Conservation (phyloP, 441 rosid genomes). For the Raphanus hybrid region DNA sequence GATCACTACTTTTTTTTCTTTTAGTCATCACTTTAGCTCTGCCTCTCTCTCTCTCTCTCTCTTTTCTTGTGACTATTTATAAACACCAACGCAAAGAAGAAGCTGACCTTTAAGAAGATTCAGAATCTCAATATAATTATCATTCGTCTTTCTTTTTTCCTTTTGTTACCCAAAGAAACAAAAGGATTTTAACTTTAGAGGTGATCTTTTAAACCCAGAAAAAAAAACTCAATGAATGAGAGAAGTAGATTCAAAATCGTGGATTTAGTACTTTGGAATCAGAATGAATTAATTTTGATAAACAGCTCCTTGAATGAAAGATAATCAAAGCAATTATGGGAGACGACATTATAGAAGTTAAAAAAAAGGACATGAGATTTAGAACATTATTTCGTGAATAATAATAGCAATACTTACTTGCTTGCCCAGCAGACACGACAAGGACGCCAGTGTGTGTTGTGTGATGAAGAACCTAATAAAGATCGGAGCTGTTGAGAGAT, state of each 20-base stretch:
- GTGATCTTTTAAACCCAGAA: background rate
- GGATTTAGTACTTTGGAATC: constrained; percentile 8
- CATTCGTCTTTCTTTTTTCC: background rate
- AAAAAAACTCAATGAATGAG: constrained; percentile 17
- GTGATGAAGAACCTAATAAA: constrained; percentile 15
- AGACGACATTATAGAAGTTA: constrained; percentile 12
- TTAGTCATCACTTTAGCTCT: constrained; percentile 9
- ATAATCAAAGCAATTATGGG: constrained; percentile 26
- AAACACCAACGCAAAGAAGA: constrained; percentile 32
- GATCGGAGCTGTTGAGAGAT: constrained; percentile 33
- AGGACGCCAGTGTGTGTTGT: constrained; percentile 8
- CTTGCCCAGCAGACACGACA: constrained; percentile 18
- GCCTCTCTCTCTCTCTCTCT: background rate
- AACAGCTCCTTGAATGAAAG: background rate
- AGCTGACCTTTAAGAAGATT: constrained; percentile 22
- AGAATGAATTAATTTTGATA: background rate
- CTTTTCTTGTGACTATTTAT: constrained; percentile 18
- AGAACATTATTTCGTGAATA: constrained; percentile 1
- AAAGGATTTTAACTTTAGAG: background rate
- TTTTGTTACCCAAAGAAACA: background rate
- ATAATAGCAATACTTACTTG: constrained; percentile 19
- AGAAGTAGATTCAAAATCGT: background rate
- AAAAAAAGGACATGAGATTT: constrained; percentile 1
- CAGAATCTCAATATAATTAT: constrained; percentile 29
- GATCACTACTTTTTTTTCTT: constrained; percentile 19